A percentile compares a stretch with the other conserved stretches of the same genome.
Evolutionary conservation across 208 protist genomes (phyloP).

Genomic region (Lotmaria passim): DNA sequence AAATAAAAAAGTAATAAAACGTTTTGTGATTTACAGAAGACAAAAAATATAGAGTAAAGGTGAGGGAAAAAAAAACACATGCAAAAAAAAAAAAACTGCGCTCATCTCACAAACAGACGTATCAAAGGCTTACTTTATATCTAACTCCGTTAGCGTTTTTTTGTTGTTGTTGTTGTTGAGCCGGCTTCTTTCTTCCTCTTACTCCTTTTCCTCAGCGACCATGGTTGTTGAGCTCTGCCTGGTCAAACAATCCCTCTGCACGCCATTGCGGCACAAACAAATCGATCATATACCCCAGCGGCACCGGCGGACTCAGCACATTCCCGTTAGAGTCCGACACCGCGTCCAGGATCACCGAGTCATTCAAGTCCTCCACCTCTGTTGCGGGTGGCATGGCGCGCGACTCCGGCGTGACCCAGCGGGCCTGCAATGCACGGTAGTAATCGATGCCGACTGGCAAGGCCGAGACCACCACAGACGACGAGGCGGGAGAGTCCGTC

Average conservation of each 20-base stretch:
- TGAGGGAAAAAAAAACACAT: neutral
- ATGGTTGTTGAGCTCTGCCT: constrained; percentile 32
- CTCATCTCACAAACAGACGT: neutral
- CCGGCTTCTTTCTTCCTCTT: too few species aligned
- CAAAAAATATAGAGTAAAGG: neutral
- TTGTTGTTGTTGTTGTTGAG: too few species aligned
- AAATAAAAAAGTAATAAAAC: neutral
- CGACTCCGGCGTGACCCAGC: constrained; percentile 36
- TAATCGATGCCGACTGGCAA: constrained; percentile 62
- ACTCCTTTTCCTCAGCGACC: neutral
- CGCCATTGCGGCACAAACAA: constrained; percentile 75
- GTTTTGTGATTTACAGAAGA: neutral
- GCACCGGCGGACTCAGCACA: constrained; percentile 58
- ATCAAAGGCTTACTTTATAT: too few species aligned
- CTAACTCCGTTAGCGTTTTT: too few species aligned
- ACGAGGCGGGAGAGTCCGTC: neutral
- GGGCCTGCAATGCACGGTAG: constrained; percentile 53
- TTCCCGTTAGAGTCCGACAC: constrained; percentile 39
- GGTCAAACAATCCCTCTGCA: constrained; percentile 58
- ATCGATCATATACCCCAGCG: constrained; percentile 72
- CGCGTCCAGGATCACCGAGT: constrained; percentile 46
- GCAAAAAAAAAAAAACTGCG: neutral
- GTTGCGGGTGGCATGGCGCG: constrained; percentile 31
- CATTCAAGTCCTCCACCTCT: constrained; percentile 48
- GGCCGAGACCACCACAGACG: constrained; percentile 14